These are phyloP conservation scores for Oropetium thomaeum DNA, from an alignment of 176 grass and related monocot genomes.

Conservation along the genomic window DNA sequence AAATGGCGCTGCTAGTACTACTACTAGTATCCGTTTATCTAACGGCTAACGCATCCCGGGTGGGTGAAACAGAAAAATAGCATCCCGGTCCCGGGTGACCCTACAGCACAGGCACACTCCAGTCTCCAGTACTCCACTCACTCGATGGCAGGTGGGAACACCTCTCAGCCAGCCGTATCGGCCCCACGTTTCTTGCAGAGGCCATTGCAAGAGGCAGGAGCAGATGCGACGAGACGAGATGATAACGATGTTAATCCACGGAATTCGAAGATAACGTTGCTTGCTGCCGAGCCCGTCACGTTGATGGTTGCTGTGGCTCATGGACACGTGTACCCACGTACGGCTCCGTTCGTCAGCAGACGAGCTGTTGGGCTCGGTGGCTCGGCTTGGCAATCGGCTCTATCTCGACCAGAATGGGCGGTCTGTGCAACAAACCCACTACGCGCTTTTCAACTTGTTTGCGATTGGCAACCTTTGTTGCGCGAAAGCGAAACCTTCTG, in stretches of 20 bases:
- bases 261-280: conserved; percentile 34
- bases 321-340: background rate
- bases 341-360: background rate
- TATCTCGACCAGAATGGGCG: background rate
- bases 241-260: background rate
- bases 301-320: background rate
- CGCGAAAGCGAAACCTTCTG: background rate
- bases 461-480: background rate
- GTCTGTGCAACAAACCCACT: background rate
- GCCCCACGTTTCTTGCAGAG: background rate
- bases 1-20: background rate
- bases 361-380: background rate
- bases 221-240: background rate
- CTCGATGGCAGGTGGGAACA: background rate
- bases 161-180: background rate
- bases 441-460: background rate
- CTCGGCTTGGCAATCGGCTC: background rate
- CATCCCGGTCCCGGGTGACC: too few species aligned
- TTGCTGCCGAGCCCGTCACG: conserved; percentile 27
- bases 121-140: too few species aligned
- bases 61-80: too few species aligned
- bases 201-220: background rate
- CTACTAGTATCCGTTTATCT: background rate
- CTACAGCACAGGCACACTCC: too few species aligned
- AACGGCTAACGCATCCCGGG: background rate